A percentile compares a stretch with the other conserved stretches of the same genome.
Conservation (phyloP, 83 land plant species). For the Isoetes engelmannii region DNA sequence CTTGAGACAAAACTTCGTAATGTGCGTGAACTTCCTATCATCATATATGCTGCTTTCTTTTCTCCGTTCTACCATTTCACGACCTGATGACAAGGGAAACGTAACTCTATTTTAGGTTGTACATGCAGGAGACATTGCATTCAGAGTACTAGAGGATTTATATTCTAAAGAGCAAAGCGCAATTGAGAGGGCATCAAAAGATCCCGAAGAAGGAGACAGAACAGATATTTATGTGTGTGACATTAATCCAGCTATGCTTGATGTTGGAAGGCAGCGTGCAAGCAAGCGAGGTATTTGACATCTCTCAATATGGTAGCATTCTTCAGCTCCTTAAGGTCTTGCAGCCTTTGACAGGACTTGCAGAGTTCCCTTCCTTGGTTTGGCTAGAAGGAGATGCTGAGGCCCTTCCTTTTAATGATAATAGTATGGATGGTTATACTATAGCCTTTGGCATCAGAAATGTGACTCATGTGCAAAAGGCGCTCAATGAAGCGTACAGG, state of each 20-base stretch:
- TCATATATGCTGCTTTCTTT: neutral
- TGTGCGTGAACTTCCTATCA: neutral
- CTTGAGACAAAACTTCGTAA: neutral
- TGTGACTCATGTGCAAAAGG: constrained; percentile 96
- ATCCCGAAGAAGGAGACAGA: constrained; percentile 39
- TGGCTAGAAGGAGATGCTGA: constrained; percentile 99
- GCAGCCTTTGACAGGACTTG: constrained; percentile 49
- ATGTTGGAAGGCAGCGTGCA: constrained; percentile 57
- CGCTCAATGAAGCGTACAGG: constrained; percentile 85
- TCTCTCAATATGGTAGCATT: neutral
- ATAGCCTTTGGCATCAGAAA: constrained; percentile 98
- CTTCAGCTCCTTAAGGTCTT: neutral
- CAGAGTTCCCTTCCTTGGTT: constrained; percentile 37
- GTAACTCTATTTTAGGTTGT: neutral
- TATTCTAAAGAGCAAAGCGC: constrained; percentile 34
- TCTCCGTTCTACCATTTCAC: too few relatives aligned
- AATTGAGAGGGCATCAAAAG: constrained; percentile 17
- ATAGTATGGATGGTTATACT: constrained; percentile 91
- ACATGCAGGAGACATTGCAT: constrained; percentile 71
- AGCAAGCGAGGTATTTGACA: constrained; percentile 41
- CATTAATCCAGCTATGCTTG: constrained; percentile 69
- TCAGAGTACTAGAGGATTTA: constrained; percentile 56
- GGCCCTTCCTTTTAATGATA: constrained; percentile 60
- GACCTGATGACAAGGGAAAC: too few relatives aligned
- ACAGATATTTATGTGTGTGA: constrained; percentile 82